Evolutionary conservation across 2,329 filamentous ascomycete genomes (phyloP).

Genomic region (Metarhizium album): DNA sequence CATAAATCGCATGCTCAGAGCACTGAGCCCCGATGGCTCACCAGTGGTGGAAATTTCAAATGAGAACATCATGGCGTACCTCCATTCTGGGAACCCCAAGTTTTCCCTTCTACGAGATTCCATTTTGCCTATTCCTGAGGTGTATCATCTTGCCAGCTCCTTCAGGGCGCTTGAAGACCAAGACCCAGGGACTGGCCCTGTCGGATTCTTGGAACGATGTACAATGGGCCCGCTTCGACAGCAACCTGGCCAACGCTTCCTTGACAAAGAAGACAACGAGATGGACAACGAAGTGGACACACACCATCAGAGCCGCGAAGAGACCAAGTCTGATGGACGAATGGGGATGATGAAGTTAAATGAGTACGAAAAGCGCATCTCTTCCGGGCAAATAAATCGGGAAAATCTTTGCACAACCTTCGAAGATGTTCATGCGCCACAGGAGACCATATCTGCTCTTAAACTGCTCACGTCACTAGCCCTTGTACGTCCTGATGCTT

Average conservation of each 20-base stretch:
- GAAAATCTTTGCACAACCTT: constrained; percentile 80
- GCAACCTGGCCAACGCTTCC: constrained; percentile 18
- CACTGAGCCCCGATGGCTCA: constrained; percentile 19
- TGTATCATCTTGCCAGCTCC: constrained; percentile 27
- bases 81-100: constrained; percentile 16
- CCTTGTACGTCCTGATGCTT: constrained; percentile 82
- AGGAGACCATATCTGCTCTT: constrained; percentile 75
- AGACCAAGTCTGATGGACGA: constrained; percentile 17
- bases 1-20: constrained; percentile 33
- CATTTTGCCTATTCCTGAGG: constrained; percentile 27
- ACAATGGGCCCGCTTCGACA: constrained; percentile 22
- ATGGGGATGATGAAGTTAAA: constrained; percentile 44
- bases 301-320: constrained; percentile 17
- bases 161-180: constrained; percentile 17
- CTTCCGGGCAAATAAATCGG: constrained; percentile 72
- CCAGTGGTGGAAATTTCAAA: constrained; percentile 11
- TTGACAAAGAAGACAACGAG: constrained; percentile 19
- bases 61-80: constrained; percentile 15
- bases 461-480: constrained; percentile 84
- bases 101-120: constrained; percentile 22
- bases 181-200: constrained; percentile 11
- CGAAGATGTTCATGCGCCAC: constrained; percentile 70
- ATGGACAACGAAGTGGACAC: constrained; percentile 14
- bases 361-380: constrained; percentile 70
- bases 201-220: constrained; percentile 20